Evolutionary conservation across 1,284 basidiomycete species (phyloP), one percentile per base, ranked within the genome.

Genomic region (Tausonia pullulans): DNA sequence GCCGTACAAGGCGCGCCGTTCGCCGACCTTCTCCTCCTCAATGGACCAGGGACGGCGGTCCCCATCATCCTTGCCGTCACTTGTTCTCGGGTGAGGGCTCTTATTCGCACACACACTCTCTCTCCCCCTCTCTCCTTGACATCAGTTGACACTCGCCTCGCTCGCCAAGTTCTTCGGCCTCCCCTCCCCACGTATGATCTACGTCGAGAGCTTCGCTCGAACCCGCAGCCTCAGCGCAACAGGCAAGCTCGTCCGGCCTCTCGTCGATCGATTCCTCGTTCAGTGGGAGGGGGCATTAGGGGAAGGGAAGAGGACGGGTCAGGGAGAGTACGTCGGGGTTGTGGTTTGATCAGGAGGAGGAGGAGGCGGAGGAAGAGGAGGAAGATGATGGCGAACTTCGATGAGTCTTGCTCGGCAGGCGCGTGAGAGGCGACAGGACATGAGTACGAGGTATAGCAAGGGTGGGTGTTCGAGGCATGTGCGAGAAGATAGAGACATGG

Each of bases 1-100:
- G 27, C 27, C 27, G 27, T 27, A 27, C 27, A 27, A 2, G 10
- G 72, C 11, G 65, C 71, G 14, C 75, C 78, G 1, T 86, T 85
- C 71, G 83, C 85, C 11, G 91, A 97, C 67, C 78, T 92, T 40
- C 78, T 98, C 41, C 76, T 99, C 61, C 76, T 98, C 54, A 98
- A 98, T 74, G 96, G 96, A 5, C 96, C 96, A 0, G 96, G 94
- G 8, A 98, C 95, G 3, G 95, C 90, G 72, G 84, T 95, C 46
- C 80, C 88, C 2, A 80, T 98, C 14, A 90, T 87, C 61, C 67
- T 83, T 5, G 84, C 88, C 0, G 81, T 84, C 11, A 88, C 87
- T 72, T 69, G 91, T 41, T 85, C 88, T 67, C 82, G 85, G 74
- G 95, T 93, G 71, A 71, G 87, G 78, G 4, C 59, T 59, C 51